Base-by-base conservation (phyloP, 306 rosid genomes). In the Castanea crenata region DNA sequence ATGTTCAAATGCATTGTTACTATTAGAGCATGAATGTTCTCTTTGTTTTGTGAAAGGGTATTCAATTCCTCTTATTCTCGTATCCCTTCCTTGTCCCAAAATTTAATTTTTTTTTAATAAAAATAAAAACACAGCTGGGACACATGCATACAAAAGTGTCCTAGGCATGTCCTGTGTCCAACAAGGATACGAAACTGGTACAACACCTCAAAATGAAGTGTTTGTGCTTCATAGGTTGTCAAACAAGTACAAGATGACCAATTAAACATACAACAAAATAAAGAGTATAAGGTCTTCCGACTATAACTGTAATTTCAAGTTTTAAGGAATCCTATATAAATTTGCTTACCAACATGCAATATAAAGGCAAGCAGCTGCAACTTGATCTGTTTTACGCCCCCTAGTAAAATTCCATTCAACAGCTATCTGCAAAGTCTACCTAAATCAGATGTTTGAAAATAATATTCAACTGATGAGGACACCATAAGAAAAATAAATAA, bases 311-410 rank as follows among this genome's bases (percentile, higher is more conserved):
- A 67, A 67, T 32, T 34, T 31, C 44, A 32, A 21, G n/a, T 32
- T 35, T 8, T 34, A 68, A 59, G 63, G 55, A 76, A 74, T 23
- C 59, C 79, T 56, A 32, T 12, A 21, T 12, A 32, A 62, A 70
- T 32, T 5, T 52, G 25, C 87, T 69, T 81, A 93, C 97, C 97
- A 88, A 76, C 94, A 93, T 38, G 98, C 93, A 84, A 91, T 86
- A 82, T 93, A 93, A 20, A 91, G 90, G 86, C 98, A 93, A 55
- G 98, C 89, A 74, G 97, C 94, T 69, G 81, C 86, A 64, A 93
- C 98, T 69, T 83, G 92, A 69, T 82, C 90, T 77, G 94, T 76
- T 83, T 78, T 88, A 55, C 97, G 91, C 52, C 98, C 97, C 81
- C 86, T 82, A 27, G 98, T 91, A 87, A 93, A 93, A 79, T 87